phyloP scores from a whole-genome alignment of 2,329 filamentous ascomycete species.

The Clonostachys rhizophaga region DNA sequence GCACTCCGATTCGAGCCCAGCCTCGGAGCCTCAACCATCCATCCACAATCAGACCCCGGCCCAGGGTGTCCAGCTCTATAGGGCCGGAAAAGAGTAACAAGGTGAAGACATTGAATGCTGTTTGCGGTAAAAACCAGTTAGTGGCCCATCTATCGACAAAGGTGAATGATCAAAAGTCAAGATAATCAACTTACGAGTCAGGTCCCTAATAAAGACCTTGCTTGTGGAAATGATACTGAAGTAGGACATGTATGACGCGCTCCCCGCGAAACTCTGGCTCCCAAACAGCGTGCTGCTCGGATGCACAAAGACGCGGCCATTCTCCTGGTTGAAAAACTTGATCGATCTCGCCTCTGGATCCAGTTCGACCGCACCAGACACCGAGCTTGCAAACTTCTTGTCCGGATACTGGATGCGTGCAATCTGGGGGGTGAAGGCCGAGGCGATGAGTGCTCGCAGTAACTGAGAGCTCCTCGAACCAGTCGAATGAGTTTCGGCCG shows the following conservation, averaged over 20 bases:
- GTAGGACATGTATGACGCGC: constrained; percentile 78
- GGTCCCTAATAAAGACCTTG: constrained; percentile 86
- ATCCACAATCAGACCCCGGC: constrained; percentile 83
- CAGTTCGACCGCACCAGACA: constrained; percentile 85
- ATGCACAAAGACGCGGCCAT: constrained; percentile 87
- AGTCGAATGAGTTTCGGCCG: constrained; percentile 15
- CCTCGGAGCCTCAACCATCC: constrained; percentile 83
- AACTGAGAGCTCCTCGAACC: constrained; percentile 34
- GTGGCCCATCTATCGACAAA: background rate
- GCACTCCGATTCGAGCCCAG: constrained; percentile 90
- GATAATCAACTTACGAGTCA: constrained; percentile 65
- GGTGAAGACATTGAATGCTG: constrained; percentile 83
- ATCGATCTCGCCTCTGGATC: constrained; percentile 91
- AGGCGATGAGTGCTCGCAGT: constrained; percentile 66
- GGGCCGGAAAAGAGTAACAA: constrained; percentile 83
- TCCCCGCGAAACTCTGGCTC: constrained; percentile 70
- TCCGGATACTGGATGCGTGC: constrained; percentile 90
- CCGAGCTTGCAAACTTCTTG: constrained; percentile 86
- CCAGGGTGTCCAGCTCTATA: constrained; percentile 81
- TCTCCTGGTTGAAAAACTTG: constrained; percentile 86
- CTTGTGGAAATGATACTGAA: constrained; percentile 89
- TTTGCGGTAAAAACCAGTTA: constrained; percentile 6
- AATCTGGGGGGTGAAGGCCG: constrained; percentile 78
- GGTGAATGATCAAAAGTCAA: background rate
- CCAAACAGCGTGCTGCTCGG: constrained; percentile 84